phyloP scores from a whole-genome alignment of 1,284 basidiomycete genomes.

The Pisolithus thermaeus region DNA sequence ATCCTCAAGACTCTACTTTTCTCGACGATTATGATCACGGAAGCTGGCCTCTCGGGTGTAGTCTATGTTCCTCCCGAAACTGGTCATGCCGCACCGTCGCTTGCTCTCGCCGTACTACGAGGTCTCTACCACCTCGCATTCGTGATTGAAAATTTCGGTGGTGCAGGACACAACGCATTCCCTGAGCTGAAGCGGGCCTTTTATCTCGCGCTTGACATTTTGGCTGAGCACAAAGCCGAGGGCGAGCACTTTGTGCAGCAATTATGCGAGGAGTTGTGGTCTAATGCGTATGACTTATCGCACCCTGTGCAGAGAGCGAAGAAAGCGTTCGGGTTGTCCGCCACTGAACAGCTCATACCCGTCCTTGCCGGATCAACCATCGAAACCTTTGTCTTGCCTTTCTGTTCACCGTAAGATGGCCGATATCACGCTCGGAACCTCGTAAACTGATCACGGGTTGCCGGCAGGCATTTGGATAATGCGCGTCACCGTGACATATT shows the following conservation, averaged over 20 bases:
- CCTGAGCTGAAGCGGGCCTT: slow-evolving; percentile 63
- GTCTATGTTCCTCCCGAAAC: slow-evolving; percentile 42
- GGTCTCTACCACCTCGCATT: slow-evolving; percentile 62
- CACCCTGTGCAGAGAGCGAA: slow-evolving; percentile 40
- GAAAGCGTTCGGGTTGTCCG: slow-evolving; percentile 56
- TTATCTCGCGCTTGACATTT: slow-evolving; percentile 65
- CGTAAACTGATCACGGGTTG: slow-evolving; percentile 4
- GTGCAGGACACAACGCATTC: slow-evolving; percentile 49
- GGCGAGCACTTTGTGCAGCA: slow-evolving; percentile 38
- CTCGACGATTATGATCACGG: slow-evolving; percentile 61
- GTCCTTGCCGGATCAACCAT: slow-evolving; percentile 45
- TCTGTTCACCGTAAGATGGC: slow-evolving; percentile 54
- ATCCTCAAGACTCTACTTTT: slow-evolving; percentile 68
- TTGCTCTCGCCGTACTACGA: slow-evolving; percentile 46
- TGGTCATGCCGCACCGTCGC: slow-evolving; percentile 32
- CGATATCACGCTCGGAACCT: slow-evolving; percentile 1
- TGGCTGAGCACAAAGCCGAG: slow-evolving; percentile 42
- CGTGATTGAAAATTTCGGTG: slow-evolving; percentile 68
- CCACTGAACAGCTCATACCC: slow-evolving; percentile 65
- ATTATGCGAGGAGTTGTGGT: slow-evolving; percentile 31
- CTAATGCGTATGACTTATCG: slow-evolving; percentile 6
- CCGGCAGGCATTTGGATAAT: slow-evolving; percentile 47
- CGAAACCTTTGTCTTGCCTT: slow-evolving; percentile 44
- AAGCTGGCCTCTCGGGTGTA: slow-evolving; percentile 50
- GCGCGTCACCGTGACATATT: slow-evolving; percentile 59